Evolutionary conservation across 306 rosid genomes (phyloP).

Genomic region (Trichosanthes cucumerina): DNA sequence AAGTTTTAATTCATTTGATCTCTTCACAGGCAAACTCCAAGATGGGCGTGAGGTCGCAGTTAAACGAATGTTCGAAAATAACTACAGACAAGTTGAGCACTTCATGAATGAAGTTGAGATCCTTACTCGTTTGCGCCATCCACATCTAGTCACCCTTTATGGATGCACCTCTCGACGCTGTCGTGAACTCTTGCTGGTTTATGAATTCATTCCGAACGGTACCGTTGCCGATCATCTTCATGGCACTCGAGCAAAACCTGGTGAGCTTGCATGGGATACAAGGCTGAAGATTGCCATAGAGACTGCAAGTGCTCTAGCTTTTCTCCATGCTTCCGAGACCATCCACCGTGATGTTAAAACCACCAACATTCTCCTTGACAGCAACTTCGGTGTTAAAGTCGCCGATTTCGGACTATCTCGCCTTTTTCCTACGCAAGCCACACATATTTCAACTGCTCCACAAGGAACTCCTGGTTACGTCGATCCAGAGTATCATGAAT

Average conservation of each 20-base stretch:
- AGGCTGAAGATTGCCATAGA: constrained; percentile 67
- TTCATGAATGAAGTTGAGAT: constrained; percentile 64
- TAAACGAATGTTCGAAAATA: constrained; percentile 69
- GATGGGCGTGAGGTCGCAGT: constrained; percentile 79
- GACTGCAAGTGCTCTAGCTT: constrained; percentile 65
- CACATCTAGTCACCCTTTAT: constrained; percentile 62
- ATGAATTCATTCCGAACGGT: constrained; percentile 70
- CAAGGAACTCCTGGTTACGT: constrained; percentile 96
- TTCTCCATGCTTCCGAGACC: constrained; percentile 66
- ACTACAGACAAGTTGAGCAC: constrained; percentile 62
- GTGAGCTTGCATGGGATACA: constrained; percentile 38
- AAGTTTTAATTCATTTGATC: neutral
- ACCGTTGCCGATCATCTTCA: constrained; percentile 86
- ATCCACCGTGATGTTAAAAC: constrained; percentile 85
- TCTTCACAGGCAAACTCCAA: constrained; percentile 38
- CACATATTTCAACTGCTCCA: constrained; percentile 81
- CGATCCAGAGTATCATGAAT: constrained; percentile 74
- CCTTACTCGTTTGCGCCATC: constrained; percentile 47
- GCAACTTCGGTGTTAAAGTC: constrained; percentile 49
- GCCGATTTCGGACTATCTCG: constrained; percentile 92
- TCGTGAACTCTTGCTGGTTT: constrained; percentile 76
- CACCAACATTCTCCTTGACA: constrained; percentile 67
- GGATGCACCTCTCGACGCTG: constrained; percentile 77
- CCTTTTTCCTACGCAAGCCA: constrained; percentile 46
- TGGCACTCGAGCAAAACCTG: constrained; percentile 38